Evolutionary conservation across 2,329 filamentous ascomycete genomes (phyloP), one percentile per base, ranked within the genome.

Genomic region (Leptographium galeiforme): DNA sequence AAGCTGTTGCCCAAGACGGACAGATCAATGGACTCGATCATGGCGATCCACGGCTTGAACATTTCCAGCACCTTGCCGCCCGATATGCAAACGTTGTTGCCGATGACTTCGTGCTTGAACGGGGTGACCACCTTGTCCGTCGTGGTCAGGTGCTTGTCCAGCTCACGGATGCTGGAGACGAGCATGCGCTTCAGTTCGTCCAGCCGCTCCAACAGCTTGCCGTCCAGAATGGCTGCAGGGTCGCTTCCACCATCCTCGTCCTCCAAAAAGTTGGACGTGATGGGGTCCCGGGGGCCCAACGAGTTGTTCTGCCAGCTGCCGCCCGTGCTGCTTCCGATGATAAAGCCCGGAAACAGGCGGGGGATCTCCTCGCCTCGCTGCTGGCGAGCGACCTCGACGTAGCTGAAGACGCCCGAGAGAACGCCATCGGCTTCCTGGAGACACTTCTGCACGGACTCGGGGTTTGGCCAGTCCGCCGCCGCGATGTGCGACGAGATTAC

Each of bases 401-500:
- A 98, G 64, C 89, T 93, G 67, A 90, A 95, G 7, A 98, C 91
- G 6, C 91, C 91, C 53, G 93, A 79, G 54, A 97, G 76, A 25
- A 98, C 90, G 48, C 93, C 93, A 57, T 98, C 93, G n/a, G 93
- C 93, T 71, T 98, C 93, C 65, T 94, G 89, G 59, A 97, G 70
- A 63, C 93, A 98, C 67, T 98, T 98, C 53, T 93, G 85, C 57
- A 91, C 87, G 0, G 91, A 94, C 67, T 98, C 93, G 16, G 88
- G 84, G 53, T 91, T 89, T 10, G 91, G 90, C 81, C 89, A 97
- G 70, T 98, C 93, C 38, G 91, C 88, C 7, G 91, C 89, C 41
- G 93, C 93, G 65, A 98, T 96, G 65, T 98, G 93, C 14, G 93
- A 97, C 3, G 93, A 98, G 49, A 98, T 84, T 46, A 98, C 93